These are phyloP conservation scores for Kappamyces sp. DNA, from an alignment of 192 early-diverging fungal species.

Conservation along the genomic window DNA sequence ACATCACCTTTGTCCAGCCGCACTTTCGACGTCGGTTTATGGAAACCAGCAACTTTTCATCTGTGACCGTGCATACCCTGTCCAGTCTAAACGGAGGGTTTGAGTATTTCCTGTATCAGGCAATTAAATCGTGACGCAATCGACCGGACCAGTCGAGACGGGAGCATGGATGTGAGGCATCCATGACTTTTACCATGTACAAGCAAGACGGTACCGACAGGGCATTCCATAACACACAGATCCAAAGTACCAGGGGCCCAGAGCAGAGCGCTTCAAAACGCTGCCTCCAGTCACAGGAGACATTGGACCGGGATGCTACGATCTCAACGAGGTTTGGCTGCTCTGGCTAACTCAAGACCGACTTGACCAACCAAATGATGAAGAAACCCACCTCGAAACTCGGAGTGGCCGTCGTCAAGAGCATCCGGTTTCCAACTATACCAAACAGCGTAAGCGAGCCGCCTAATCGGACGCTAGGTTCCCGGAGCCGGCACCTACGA, in stretches of 20 bases:
- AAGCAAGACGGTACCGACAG: no score
- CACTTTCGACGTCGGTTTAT: constrained; percentile 78
- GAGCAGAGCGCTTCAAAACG: constrained; percentile 28
- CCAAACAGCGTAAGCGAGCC: constrained; percentile 17
- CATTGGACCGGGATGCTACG: constrained; percentile 38
- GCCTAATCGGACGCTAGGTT: constrained; percentile 9
- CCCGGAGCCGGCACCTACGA: constrained; percentile 31
- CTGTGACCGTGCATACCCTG: background rate
- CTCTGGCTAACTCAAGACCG: constrained; percentile 15
- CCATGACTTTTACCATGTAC: no score
- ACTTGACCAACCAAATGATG: constrained; percentile 18
- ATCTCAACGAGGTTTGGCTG: constrained; percentile 24
- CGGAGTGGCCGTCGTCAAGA: constrained; percentile 25
- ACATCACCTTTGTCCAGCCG: constrained; percentile 88
- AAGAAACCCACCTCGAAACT: constrained; percentile 28
- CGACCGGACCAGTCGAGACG: no score
- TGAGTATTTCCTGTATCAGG: background rate
- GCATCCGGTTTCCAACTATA: constrained; percentile 30
- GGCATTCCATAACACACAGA: no score
- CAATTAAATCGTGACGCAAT: background rate
- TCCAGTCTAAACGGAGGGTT: background rate
- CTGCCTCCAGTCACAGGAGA: constrained; percentile 25
- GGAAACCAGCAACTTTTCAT: constrained; percentile 25
- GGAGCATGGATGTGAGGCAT: no score
- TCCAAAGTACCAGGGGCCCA: constrained; percentile 29